Base-by-base conservation (phyloP, 176 grass and related monocot species). In the Oropetium thomaeum region DNA sequence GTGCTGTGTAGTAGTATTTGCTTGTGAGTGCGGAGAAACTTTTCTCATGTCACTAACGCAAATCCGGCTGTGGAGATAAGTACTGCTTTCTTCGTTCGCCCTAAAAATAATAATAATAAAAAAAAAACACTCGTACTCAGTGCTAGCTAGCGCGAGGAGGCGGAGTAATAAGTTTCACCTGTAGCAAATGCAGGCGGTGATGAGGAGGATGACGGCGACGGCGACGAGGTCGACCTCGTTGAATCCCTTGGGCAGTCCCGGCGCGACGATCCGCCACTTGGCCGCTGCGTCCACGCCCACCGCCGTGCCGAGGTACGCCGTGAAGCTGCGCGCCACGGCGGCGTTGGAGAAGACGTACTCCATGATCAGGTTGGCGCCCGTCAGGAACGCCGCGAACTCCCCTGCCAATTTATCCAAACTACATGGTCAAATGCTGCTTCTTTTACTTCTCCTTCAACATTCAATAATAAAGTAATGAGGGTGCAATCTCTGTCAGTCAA, bases 261-360 rank as follows among this genome's bases (percentile, higher is more conserved):
- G 78, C 72, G 92, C 71, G 25, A 68, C 51, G 69, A 99, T 71
- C 27, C 96, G 74, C 96, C 96, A 99, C 71, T 82, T 86, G 75
- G 66, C 84, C 0, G 91, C 39, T 38, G 84, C 71, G 51, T 91
- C 84, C 15, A 95, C 92, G 66, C 96, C 89, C 9, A 92, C 88
- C 23, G 96, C 89, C 15, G 96, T 90, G 78, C 96, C 96, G 14
- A 99, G 74, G 60, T 99, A 99, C 28, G 96, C 89, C 71, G 96
- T 99, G 87, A 99, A 99, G 81, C 96, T 92, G 52, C 96, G 74
- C 3, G 96, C 92, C 53, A 99, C 96, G 29, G 96, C 96, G 23
- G 96, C 96, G 87, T 99, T 99, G 30, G 96, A 99, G 89, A 99
- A 92, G 34, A 99, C 96, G 83, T 99, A 99, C 82, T 99, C 96